Conservation (phyloP, 2,329 filamentous ascomycete species). For the Fusarium kyushuense region DNA sequence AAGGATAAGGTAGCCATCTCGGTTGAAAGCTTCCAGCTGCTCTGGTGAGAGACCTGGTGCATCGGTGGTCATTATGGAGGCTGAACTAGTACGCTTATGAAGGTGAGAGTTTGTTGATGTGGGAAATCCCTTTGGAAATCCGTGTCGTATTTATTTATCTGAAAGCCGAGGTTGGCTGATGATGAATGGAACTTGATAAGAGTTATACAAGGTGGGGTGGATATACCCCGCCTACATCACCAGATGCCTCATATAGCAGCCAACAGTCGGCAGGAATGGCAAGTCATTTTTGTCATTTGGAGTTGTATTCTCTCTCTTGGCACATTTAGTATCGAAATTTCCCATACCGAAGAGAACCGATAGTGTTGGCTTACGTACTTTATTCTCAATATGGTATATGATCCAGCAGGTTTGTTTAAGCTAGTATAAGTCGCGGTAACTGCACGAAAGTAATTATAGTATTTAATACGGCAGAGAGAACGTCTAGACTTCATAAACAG, state of each 20-base stretch:
- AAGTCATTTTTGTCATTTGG: background rate
- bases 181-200: conserved; percentile 27
- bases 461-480: background rate
- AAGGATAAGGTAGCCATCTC: conserved; percentile 91
- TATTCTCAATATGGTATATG: background rate
- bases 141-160: background rate
- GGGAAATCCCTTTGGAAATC: background rate
- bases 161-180: conserved; percentile 22
- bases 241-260: conserved; percentile 20
- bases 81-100: background rate
- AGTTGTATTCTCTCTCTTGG: no score
- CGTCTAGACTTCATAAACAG: background rate
- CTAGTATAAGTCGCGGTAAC: background rate
- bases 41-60: conserved; percentile 72
- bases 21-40: conserved; percentile 78
- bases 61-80: conserved; percentile 32
- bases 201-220: conserved; percentile 37
- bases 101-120: background rate
- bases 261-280: background rate
- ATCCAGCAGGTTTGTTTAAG: background rate
- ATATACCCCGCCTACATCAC: conserved; percentile 41
- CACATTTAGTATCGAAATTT: no score
- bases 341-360: no score
- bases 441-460: background rate
- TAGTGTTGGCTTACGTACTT: background rate